A percentile compares a stretch with the other conserved stretches of the same genome.
phyloP scores from a whole-genome alignment of 495 filamentous ascomycete species.

The Penicillium canariense region DNA sequence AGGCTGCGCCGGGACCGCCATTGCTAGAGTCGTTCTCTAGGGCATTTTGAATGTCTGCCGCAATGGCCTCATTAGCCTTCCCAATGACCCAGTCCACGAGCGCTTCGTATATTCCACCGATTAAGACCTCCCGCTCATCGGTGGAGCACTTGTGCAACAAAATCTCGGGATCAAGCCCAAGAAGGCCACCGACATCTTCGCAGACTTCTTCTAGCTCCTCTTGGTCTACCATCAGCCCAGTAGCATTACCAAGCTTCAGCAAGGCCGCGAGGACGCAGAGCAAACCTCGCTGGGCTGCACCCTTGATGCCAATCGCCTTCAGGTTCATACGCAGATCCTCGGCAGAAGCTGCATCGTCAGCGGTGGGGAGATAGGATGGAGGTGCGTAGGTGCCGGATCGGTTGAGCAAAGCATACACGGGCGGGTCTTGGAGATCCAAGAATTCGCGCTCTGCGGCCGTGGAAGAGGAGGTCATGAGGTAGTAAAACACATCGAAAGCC shows the following conservation, averaged over 20 bases:
- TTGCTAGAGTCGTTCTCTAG: slow-evolving; percentile 64
- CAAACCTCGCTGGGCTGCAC: slow-evolving; percentile 71
- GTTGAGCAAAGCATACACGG: slow-evolving; percentile 73
- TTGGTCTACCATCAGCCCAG: slow-evolving; percentile 80
- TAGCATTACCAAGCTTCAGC: slow-evolving; percentile 85
- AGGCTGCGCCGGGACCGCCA: slow-evolving; percentile 46
- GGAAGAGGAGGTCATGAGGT: slow-evolving; percentile 84
- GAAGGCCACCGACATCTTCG: slow-evolving; percentile 81
- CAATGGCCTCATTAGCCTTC: slow-evolving; percentile 88
- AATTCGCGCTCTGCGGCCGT: slow-evolving; percentile 90
- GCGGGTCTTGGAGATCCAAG: slow-evolving; percentile 76
- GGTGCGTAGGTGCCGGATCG: slow-evolving; percentile 83
- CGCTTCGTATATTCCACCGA: slow-evolving; percentile 88
- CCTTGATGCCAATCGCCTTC: slow-evolving; percentile 89
- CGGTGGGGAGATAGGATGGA: slow-evolving; percentile 86
- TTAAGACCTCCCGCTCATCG: slow-evolving; percentile 75
- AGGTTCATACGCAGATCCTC: slow-evolving; percentile 86
- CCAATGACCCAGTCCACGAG: slow-evolving; percentile 91
- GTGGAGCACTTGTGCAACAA: slow-evolving; percentile 76
- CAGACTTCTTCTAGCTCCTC: slow-evolving; percentile 84
- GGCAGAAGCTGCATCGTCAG: slow-evolving; percentile 87
- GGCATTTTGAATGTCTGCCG: slow-evolving; percentile 64
- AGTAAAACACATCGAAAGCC: slow-evolving; percentile 99
- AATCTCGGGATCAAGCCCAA: slow-evolving; percentile 85
- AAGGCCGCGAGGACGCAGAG: slow-evolving; percentile 82